A percentile compares a stretch with the other conserved stretches of the same genome.
Conservation (phyloP, 2,329 filamentous ascomycete genomes). For the Lachnellula suecica region DNA sequence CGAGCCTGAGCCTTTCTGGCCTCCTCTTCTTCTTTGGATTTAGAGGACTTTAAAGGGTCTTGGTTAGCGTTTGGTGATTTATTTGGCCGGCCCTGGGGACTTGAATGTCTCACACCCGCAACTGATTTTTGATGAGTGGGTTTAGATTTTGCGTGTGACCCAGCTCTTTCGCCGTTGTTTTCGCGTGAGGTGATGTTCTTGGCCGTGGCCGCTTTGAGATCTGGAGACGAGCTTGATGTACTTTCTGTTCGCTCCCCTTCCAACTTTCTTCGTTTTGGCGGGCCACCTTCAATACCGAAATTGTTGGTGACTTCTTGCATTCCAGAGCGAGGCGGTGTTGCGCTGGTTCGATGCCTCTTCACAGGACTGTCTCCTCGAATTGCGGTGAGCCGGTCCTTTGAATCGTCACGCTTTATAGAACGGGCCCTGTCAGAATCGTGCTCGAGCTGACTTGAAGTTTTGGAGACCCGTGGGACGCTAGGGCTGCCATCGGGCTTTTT, state of each 20-base stretch:
- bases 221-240: constrained; percentile 27
- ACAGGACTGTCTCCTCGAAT: constrained; percentile 49
- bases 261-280: constrained; percentile 56
- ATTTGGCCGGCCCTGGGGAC: neutral
- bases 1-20: constrained; percentile 4
- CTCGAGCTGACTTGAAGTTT: constrained; percentile 16
- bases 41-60: constrained; percentile 36
- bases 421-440: constrained; percentile 50
- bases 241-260: constrained; percentile 44
- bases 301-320: constrained; percentile 45
- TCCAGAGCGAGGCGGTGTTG: constrained; percentile 50
- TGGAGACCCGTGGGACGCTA: constrained; percentile 20
- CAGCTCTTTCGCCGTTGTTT: constrained; percentile 11
- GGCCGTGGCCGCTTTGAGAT: constrained; percentile 18
- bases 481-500: constrained; percentile 49
- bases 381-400: constrained; percentile 50
- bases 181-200: constrained; percentile 24
- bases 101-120: constrained; percentile 1
- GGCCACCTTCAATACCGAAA: constrained; percentile 51
- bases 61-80: constrained; percentile 15
- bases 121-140: constrained; percentile 9
- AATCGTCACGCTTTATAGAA: constrained; percentile 60
- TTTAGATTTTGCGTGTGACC: constrained; percentile 17
- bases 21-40: constrained; percentile 36
- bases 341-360: constrained; percentile 60